phyloP scores from a whole-genome alignment of 768 basidiomycete genomes.

The Tephrocybe sp. region DNA sequence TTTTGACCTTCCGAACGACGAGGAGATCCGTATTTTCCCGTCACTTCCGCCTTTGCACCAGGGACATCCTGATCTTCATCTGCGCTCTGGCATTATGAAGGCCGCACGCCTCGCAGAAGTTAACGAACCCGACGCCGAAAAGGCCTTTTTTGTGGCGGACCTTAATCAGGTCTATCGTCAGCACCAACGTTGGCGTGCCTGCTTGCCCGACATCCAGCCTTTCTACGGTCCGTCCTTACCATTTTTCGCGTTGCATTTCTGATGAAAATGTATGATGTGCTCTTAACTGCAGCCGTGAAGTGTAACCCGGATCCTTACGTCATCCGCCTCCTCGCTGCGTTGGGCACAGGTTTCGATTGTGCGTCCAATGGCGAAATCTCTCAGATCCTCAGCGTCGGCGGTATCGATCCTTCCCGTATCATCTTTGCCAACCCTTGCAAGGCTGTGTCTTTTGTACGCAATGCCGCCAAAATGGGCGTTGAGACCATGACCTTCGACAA shows the following conservation, averaged over 20 bases:
- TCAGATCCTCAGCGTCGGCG: conserved; percentile 70
- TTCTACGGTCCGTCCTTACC: conserved; percentile 75
- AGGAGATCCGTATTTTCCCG: conserved; percentile 48
- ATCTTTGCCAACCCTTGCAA: conserved; percentile 99
- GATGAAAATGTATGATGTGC: conserved; percentile 4
- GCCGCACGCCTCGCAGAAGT: conserved; percentile 50
- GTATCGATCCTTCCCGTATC: conserved; percentile 76
- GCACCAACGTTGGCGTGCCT: conserved; percentile 75
- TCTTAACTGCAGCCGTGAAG: conserved; percentile 72
- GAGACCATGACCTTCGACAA: conserved; percentile 99
- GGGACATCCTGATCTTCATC: conserved; percentile 72
- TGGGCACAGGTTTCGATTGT: conserved; percentile 96
- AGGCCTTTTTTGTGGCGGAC: conserved; percentile 96
- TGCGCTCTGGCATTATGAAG: conserved; percentile 73
- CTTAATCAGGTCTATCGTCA: conserved; percentile 84
- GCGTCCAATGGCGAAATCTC: conserved; percentile 93
- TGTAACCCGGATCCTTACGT: conserved; percentile 98
- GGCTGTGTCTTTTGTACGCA: conserved; percentile 87
- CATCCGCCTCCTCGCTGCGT: conserved; percentile 81
- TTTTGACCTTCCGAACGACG: conserved; percentile 19
- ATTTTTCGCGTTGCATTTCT: neutral
- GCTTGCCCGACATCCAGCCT: conserved; percentile 84
- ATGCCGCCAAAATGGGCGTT: conserved; percentile 75
- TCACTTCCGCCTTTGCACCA: conserved; percentile 62
- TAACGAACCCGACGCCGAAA: conserved; percentile 74